Evolutionary conservation across 371 early-diverging fungal genomes (phyloP), one percentile per base, ranked within the genome.

Genomic region (Mortierella sp.): DNA sequence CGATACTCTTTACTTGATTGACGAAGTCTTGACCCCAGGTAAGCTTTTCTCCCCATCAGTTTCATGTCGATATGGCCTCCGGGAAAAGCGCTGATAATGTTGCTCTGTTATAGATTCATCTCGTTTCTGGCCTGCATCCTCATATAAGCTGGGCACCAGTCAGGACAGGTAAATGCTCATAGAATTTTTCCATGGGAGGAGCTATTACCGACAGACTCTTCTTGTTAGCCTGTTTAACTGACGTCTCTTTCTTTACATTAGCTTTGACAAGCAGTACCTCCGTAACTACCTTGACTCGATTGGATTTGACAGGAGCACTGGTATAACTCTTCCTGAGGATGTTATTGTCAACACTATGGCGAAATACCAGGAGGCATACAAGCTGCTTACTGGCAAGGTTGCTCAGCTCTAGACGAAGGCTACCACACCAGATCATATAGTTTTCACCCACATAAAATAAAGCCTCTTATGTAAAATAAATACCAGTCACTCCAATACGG

Each of bases 1-100:
- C 27, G 93, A 95, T 56, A 84, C 80, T 30, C 75, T 98, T 27
- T 89, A 92, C 60, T 80, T 99, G 64, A 92, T 94, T 19, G 99
- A 99, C 75, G 99, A 99, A 81, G 97, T 95, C 21, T 86, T 99
- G 70, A 99, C 99, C 2, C 99, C 98, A 42, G 94, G 93, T 92
- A 86, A 66, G 42, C 6, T 15, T 15, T 27, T 14, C 0, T 28
- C 17, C 21, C 15, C 61, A 42, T 7, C 41, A 19, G 27, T 46
- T 27, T 17, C 41, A 34, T 50, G 4, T 24, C 28, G 37, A 32
- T 50, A 5, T 7, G 27, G 12, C 48, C 7, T 52, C 23, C n/a
- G 37, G 39, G 28, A 6, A 23, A 26, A 32, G 37, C 31, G 27
- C 24, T 39, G 21, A 42, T 41, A 15, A 30, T 31, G 37, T 11